Evolutionary conservation across 441 rosid species (phyloP), one percentile per base, ranked within the genome.

Genomic region (Gossypium schwendimanii): DNA sequence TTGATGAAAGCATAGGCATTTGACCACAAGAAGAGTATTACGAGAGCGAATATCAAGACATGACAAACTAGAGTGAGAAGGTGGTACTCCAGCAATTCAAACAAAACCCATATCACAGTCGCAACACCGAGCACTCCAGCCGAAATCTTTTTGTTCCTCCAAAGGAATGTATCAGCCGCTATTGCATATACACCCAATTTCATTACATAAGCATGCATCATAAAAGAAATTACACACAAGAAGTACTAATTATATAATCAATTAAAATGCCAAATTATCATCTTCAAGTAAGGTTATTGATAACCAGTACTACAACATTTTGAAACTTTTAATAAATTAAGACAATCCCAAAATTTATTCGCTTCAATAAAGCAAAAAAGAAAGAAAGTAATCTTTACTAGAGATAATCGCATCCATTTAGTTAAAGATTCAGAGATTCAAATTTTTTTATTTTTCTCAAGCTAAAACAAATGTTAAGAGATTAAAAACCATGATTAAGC

Each of bases 111-210:
- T 0, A 83, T 78, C 4, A 73, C 78, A 3, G 96, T 90, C 5
- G 87, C 94, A 33, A 81, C 87, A 55, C 92, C 93, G 8, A 93
- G 79, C 12, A 81, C 90, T 23, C 85, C 88, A 6, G 82, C 93
- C 4, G 98, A 93, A 49, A 87, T 72, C 86, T 90, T 91, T 82
- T 90, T 91, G 83, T 90, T 86, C 89, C 94, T 93, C 98, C 98
- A 93, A 0, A 93, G 83, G 73, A 93, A 84, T 69, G 91, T 76
- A 77, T 93, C 94, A 7, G 98, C 98, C 68, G 94, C 98, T 91
- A 39, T 64, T 69, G 39, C 53, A 69, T 8, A 62, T 8, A 44
- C 23, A 64, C 66, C 71, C 58, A 63, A 76, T 57, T 6, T 58
- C 28, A 50, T 55, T 20, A 39, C 63, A 54, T 20, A 36, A 41